These are phyloP conservation scores for Tetrapisispora fleetii DNA, from an alignment of 805 yeast species.

Conservation along the genomic window DNA sequence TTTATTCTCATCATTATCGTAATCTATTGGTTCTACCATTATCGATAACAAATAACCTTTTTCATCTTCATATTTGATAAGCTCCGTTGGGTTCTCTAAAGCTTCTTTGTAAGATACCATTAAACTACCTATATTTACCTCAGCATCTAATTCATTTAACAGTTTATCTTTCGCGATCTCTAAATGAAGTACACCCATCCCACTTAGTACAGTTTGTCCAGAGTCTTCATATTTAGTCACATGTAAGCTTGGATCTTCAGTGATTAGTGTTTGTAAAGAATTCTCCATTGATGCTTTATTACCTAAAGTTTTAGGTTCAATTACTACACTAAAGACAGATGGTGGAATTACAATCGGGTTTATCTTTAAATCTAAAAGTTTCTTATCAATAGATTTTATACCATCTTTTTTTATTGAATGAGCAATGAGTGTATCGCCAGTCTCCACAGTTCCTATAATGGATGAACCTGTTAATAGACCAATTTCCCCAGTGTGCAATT, in stretches of 20 bases:
- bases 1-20: neutral
- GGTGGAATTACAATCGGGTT: constrained; percentile 83
- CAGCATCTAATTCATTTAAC: constrained; percentile 72
- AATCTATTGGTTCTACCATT: constrained; percentile 8
- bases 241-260: constrained; percentile 85
- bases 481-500: constrained; percentile 67
- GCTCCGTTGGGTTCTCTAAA: constrained; percentile 13
- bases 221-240: constrained; percentile 67
- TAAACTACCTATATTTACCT: constrained; percentile 69
- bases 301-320: constrained; percentile 77
- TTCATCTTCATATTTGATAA: constrained; percentile 8
- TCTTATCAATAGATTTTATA: constrained; percentile 32
- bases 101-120: constrained; percentile 88
- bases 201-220: constrained; percentile 89
- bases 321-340: constrained; percentile 78
- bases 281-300: constrained; percentile 66
- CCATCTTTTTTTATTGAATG: constrained; percentile 46
- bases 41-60: constrained; percentile 16
- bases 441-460: constrained; percentile 45
- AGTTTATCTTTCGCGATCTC: constrained; percentile 79
- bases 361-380: constrained; percentile 37
- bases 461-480: constrained; percentile 49
- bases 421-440: constrained; percentile 84
- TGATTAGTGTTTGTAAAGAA: constrained; percentile 53
- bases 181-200: constrained; percentile 95